These are phyloP conservation scores for Lithospermum erythrorhizon DNA, from an alignment of 257 asterid species.

Conservation along the genomic window DNA sequence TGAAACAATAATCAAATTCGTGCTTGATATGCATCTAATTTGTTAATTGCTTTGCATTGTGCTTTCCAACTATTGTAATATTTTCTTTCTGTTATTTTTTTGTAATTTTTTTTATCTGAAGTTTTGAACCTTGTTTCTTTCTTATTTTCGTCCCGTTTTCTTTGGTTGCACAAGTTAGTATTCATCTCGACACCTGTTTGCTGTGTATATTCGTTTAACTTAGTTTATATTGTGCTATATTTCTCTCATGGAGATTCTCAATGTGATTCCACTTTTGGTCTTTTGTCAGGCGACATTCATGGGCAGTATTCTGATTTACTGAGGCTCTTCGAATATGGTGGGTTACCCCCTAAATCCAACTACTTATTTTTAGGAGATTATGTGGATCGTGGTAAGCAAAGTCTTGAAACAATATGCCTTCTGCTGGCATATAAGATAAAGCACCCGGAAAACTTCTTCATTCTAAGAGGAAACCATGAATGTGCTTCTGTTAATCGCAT, in stretches of 20 bases:
- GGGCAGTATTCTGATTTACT: slow-evolving; percentile 77
- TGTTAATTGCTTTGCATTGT: too few relatives aligned
- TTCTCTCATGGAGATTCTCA: not conserved
- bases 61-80: too few relatives aligned
- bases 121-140: too few relatives aligned
- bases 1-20: too few relatives aligned
- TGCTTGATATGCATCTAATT: too few relatives aligned
- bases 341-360: slow-evolving; percentile 60
- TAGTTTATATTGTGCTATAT: too few relatives aligned
- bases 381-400: slow-evolving; percentile 77
- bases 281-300: slow-evolving; percentile 57
- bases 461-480: slow-evolving; percentile 77
- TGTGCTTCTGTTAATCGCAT: slow-evolving; percentile 74
- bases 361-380: slow-evolving; percentile 74
- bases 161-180: too few relatives aligned
- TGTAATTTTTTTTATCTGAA: too few relatives aligned
- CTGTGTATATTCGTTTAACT: too few relatives aligned
- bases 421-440: slow-evolving; percentile 68
- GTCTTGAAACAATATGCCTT: slow-evolving; percentile 77
- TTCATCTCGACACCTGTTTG: too few relatives aligned
- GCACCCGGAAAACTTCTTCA: slow-evolving; percentile 62
- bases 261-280: slow-evolving; percentile 4
- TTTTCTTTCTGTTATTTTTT: too few relatives aligned
- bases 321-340: slow-evolving; percentile 68
- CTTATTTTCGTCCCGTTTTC: too few relatives aligned